These are phyloP conservation scores for Phytophthora hybrid DNA, from an alignment of 352 stramenopile species.

Conservation along the genomic window DNA sequence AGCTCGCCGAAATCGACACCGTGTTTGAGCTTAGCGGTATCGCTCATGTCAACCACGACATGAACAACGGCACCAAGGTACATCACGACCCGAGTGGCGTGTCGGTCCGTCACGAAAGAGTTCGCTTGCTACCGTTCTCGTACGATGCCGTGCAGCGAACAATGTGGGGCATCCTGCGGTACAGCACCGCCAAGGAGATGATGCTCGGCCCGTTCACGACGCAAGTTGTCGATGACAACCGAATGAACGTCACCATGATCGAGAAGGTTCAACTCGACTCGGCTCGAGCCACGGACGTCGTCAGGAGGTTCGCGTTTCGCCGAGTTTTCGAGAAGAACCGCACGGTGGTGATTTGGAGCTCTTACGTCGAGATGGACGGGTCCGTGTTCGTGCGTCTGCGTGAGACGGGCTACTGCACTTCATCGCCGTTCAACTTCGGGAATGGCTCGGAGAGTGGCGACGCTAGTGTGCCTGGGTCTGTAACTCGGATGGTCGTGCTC, in stretches of 20 bases:
- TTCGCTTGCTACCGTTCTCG: slow-evolving; percentile 44
- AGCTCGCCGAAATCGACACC: slow-evolving; percentile 34
- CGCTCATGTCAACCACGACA: slow-evolving; percentile 30
- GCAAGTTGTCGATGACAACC: slow-evolving; percentile 38
- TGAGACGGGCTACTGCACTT: slow-evolving; percentile 43
- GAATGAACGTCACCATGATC: slow-evolving; percentile 44
- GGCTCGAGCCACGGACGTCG: slow-evolving; percentile 27
- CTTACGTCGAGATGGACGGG: slow-evolving; percentile 44
- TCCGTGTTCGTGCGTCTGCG: slow-evolving; percentile 48
- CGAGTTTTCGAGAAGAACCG: slow-evolving; percentile 37
- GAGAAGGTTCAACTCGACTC: slow-evolving; percentile 37
- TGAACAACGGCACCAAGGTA: slow-evolving; percentile 35
- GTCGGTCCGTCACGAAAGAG: slow-evolving; percentile 31
- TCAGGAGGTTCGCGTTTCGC: slow-evolving; percentile 35
- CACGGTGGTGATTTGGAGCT: slow-evolving; percentile 38
- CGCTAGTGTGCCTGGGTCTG: slow-evolving; percentile 20
- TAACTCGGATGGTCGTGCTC: slow-evolving; percentile 25
- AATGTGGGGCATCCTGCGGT: slow-evolving; percentile 39
- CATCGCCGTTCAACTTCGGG: slow-evolving; percentile 17
- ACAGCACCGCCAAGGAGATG: slow-evolving; percentile 37
- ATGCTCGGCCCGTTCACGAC: slow-evolving; percentile 34
- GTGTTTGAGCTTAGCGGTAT: slow-evolving; percentile 33
- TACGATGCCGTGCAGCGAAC: slow-evolving; percentile 35
- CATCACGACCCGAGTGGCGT: slow-evolving; percentile 27
- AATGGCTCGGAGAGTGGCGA: not conserved